A percentile compares a stretch with the other conserved stretches of the same genome.
These are phyloP conservation scores for Gaertneriomyces semiglobifer DNA, from an alignment of 192 early-diverging fungal species.

Conservation along the genomic window DNA sequence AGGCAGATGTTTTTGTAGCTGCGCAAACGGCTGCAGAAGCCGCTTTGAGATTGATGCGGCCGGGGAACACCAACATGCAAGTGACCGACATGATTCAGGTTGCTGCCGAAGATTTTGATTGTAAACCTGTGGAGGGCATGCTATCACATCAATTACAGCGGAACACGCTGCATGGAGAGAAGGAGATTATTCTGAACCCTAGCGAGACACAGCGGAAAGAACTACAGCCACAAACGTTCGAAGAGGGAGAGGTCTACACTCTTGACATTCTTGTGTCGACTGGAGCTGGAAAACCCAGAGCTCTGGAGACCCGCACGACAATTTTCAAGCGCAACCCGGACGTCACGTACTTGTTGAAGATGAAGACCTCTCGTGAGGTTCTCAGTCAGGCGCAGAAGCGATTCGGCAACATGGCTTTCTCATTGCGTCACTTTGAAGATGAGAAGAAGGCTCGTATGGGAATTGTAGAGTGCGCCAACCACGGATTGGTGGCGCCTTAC, in stretches of 20 bases:
- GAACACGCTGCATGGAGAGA: constrained; percentile 86
- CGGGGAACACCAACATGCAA: constrained; percentile 69
- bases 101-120: constrained; percentile 74
- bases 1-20: constrained; percentile 84
- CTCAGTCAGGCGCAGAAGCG: constrained; percentile 70
- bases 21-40: constrained; percentile 83
- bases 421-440: constrained; percentile 79
- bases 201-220: constrained; percentile 69
- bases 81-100: constrained; percentile 79
- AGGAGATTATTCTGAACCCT: constrained; percentile 91
- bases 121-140: constrained; percentile 89
- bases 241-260: constrained; percentile 88
- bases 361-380: constrained; percentile 74
- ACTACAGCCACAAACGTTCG: constrained; percentile 55
- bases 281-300: constrained; percentile 75
- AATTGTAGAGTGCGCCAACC: constrained; percentile 83
- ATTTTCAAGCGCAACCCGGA: constrained; percentile 85
- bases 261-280: constrained; percentile 85
- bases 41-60: constrained; percentile 78
- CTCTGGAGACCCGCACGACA: constrained; percentile 74
- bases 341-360: constrained; percentile 79
- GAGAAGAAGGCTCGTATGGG: constrained; percentile 91
- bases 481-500: constrained; percentile 75
- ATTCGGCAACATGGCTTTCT: constrained; percentile 87
- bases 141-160: constrained; percentile 81